phyloP scores from a whole-genome alignment of 2,329 filamentous ascomycete genomes.

The Sordariomycetes sp. region DNA sequence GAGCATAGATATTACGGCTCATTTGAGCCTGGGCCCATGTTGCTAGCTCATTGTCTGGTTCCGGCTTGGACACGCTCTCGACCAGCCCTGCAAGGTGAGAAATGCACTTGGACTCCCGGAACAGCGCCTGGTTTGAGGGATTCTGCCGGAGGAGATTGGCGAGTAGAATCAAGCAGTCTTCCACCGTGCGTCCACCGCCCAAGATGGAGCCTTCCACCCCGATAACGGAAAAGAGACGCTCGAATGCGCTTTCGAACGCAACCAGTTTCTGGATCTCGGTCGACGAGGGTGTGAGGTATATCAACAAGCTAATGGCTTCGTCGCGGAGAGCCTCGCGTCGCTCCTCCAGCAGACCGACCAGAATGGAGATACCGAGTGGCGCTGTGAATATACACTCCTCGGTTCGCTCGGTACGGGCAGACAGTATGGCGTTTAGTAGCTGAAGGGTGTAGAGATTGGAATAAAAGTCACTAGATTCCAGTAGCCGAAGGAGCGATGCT shows the following conservation, averaged over 20 bases:
- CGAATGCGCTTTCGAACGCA: conserved; percentile 90
- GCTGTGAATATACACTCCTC: conserved; percentile 91
- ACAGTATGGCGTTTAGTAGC: conserved; percentile 75
- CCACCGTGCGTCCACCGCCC: conserved; percentile 77
- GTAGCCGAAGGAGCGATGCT: conserved; percentile 75
- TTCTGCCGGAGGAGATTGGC: conserved; percentile 85
- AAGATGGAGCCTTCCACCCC: conserved; percentile 69
- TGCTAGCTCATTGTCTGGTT: conserved; percentile 45
- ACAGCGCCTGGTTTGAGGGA: conserved; percentile 83
- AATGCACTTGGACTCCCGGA: conserved; percentile 81
- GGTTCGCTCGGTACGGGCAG: conserved; percentile 77
- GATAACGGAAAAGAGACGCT: conserved; percentile 74
- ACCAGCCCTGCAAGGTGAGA: conserved; percentile 61
- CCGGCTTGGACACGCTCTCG: conserved; percentile 40
- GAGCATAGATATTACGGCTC: conserved; percentile 85
- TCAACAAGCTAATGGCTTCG: conserved; percentile 77
- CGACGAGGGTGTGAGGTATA: conserved; percentile 77
- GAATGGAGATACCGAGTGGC: conserved; percentile 74
- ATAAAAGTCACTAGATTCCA: conserved; percentile 83
- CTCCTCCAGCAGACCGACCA: conserved; percentile 80
- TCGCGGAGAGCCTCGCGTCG: conserved; percentile 78
- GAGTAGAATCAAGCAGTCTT: conserved; percentile 85
- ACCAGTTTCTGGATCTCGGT: conserved; percentile 89
- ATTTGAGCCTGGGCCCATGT: conserved; percentile 67
- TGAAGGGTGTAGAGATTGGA: conserved; percentile 85